Percentiles rank a stretch among this genome's conserved stretches.
Evolutionary conservation across 257 asterid species (phyloP).

Genomic region (Nicotiana knightiana): DNA sequence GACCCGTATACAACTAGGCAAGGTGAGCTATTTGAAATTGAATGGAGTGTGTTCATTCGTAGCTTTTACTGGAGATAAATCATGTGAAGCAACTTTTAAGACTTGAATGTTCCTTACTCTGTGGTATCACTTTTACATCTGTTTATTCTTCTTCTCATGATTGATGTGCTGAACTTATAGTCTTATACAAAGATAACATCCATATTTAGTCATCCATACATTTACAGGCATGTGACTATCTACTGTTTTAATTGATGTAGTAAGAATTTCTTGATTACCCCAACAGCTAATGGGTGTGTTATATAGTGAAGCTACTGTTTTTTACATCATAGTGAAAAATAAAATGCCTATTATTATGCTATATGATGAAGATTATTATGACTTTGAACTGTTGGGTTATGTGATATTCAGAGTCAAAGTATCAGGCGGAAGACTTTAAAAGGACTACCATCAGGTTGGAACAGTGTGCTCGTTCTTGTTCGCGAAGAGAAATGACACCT

Average conservation of each 20-base stretch:
- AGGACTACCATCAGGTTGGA: constrained; percentile 81
- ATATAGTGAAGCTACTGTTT: background rate
- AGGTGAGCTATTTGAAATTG: constrained; percentile 41
- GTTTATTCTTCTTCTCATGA: background rate
- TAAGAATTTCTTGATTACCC: background rate
- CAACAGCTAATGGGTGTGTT: background rate
- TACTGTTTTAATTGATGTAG: background rate
- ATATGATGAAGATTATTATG: background rate
- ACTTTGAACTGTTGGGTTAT: constrained; percentile 10
- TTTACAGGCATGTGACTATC: background rate
- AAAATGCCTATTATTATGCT: background rate
- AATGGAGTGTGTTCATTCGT: constrained; percentile 12
- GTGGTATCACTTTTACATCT: background rate
- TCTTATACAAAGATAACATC: background rate
- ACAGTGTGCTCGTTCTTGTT: constrained; percentile 60
- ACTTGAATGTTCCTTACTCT: background rate
- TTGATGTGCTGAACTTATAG: background rate
- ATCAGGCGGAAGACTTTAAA: constrained; percentile 62
- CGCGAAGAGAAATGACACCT: constrained; percentile 65
- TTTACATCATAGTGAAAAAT: background rate
- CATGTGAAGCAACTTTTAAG: background rate
- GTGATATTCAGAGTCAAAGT: constrained; percentile 49
- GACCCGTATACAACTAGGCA: constrained; percentile 35
- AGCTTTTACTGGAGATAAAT: background rate
- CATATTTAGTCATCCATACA: background rate